A percentile compares a stretch with the other conserved stretches of the same genome.
These are phyloP conservation scores for Sesbania bispinosa DNA, from an alignment of 306 rosid genomes.

Conservation along the genomic window DNA sequence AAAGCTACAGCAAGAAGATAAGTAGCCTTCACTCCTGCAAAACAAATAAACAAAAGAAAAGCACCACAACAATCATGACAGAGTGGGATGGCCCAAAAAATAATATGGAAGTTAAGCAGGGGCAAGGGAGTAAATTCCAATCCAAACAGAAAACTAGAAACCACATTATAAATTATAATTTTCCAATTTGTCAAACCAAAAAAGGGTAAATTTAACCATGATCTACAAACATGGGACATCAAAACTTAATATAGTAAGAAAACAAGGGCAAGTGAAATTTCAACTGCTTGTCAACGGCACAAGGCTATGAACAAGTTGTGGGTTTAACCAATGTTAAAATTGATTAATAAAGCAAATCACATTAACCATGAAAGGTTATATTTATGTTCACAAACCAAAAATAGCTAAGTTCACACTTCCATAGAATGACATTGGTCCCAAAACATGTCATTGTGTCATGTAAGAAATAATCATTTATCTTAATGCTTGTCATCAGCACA, in stretches of 20 bases:
- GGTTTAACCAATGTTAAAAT: not conserved
- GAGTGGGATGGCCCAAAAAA: not conserved
- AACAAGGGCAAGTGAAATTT: constrained; percentile 7
- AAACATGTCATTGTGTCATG: not conserved
- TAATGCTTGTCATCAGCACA: constrained; percentile 6
- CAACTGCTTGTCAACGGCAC: not conserved
- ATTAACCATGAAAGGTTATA: constrained; percentile 10
- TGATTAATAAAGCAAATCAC: constrained; percentile 18
- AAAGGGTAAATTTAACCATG: not conserved
- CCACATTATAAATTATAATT: not conserved
- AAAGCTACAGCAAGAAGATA: constrained; percentile 99
- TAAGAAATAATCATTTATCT: constrained; percentile 2
- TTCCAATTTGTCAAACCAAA: not conserved
- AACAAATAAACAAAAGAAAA: constrained; percentile 11
- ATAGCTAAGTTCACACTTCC: not conserved
- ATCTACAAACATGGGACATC: not conserved
- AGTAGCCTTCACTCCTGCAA: constrained; percentile 96
- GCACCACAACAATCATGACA: not conserved
- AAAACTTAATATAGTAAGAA: not conserved
- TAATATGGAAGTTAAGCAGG: constrained; percentile 5
- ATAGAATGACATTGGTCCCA: constrained; percentile 1
- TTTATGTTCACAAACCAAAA: not conserved
- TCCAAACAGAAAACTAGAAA: constrained; percentile 15
- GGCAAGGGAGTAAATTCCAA: constrained; percentile 1
- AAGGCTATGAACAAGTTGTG: constrained; percentile 13